These are phyloP conservation scores for Rhizoclosmatium sp. DNA, from an alignment of 192 early-diverging fungal genomes.

Conservation along the genomic window DNA sequence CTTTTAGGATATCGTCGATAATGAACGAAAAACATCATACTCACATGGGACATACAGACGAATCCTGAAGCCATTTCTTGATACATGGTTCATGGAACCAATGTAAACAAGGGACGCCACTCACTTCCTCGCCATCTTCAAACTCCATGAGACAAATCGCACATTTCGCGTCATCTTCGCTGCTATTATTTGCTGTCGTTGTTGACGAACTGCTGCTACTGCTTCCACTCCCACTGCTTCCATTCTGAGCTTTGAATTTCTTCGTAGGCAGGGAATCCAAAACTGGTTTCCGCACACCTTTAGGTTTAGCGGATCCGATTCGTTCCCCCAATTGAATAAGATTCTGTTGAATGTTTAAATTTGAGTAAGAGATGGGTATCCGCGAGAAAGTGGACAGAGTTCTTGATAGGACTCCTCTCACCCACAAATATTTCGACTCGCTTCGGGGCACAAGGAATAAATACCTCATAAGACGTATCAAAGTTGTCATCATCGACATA, in stretches of 20 bases:
- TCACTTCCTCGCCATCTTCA: conserved; percentile 19
- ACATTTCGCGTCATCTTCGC: conserved; percentile 10
- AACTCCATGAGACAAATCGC: conserved; percentile 28
- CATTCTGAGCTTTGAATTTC: neutral
- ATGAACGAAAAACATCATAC: neutral
- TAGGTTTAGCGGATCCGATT: conserved; percentile 23
- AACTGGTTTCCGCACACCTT: neutral
- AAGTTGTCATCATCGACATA: conserved; percentile 29
- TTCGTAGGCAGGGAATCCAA: conserved; percentile 18
- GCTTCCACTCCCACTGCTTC: neutral
- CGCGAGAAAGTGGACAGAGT: too few relatives aligned
- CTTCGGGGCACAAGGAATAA: neutral
- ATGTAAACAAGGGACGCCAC: conserved; percentile 25
- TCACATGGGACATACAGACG: conserved; percentile 28
- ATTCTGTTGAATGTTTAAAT: neutral
- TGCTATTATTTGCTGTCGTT: neutral
- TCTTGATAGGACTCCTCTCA: neutral
- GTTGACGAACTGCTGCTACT: too few relatives aligned
- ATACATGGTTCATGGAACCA: conserved; percentile 29
- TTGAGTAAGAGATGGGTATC: too few relatives aligned
- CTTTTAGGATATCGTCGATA: neutral
- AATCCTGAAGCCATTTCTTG: neutral
- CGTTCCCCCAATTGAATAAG: conserved; percentile 22
- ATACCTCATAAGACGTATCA: conserved; percentile 29
- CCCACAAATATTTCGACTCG: neutral